Percentiles rank a stretch among this genome's conserved stretches.
Conservation (phyloP, 75 land plant species). For the Pinus taeda region DNA sequence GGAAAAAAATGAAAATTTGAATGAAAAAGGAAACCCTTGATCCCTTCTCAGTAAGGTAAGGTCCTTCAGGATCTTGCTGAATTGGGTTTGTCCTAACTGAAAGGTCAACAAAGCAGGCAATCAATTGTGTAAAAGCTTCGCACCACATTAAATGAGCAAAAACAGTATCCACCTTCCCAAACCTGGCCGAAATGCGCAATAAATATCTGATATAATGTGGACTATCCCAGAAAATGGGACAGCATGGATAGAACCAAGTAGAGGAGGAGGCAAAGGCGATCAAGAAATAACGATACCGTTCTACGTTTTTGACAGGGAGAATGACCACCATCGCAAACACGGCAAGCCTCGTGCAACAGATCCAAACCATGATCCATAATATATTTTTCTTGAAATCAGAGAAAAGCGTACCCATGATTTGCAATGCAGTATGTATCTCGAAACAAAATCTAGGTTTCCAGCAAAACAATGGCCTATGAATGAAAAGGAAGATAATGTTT, state of each 20-base stretch:
- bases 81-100: too few relatives aligned
- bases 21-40: not conserved
- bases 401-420: too few relatives aligned
- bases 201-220: too few relatives aligned
- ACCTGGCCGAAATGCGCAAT: too few relatives aligned
- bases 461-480: too few relatives aligned
- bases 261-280: not conserved
- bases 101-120: too few relatives aligned
- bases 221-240: not conserved
- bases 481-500: too few relatives aligned
- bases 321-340: not conserved
- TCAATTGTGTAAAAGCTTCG: not conserved
- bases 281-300: not conserved
- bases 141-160: not conserved
- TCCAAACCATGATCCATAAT: not conserved
- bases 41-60: not conserved
- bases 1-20: too few relatives aligned
- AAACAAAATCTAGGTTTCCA: too few relatives aligned
- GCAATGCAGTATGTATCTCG: too few relatives aligned
- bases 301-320: not conserved
- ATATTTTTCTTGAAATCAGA: not conserved
- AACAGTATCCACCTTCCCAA: not conserved
- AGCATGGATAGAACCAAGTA: not conserved
- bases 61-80: too few relatives aligned
- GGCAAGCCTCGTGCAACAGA: not conserved